A percentile compares a stretch with the other conserved stretches of the same genome.
Evolutionary conservation across 768 basidiomycete species (phyloP).

Genomic region (Russula olivacea): DNA sequence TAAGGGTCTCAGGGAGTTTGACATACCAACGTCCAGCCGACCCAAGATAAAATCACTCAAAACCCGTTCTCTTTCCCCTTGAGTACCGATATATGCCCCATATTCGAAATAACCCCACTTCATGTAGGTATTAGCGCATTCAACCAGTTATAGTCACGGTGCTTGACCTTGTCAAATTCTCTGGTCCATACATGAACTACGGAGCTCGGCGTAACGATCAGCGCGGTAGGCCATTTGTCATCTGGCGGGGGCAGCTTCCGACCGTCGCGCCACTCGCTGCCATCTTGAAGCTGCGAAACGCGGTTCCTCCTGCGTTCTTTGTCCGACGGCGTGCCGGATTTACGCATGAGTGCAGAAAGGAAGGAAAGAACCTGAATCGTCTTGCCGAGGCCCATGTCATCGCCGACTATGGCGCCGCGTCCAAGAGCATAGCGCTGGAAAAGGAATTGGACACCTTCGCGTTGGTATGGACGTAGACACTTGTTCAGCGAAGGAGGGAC

Average conservation of each 20-base stretch:
- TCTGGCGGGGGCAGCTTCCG: slow-evolving; percentile 60
- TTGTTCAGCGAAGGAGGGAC: slow-evolving; percentile 73
- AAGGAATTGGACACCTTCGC: slow-evolving; percentile 80
- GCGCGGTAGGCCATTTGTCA: slow-evolving; percentile 74
- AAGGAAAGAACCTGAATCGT: slow-evolving; percentile 92
- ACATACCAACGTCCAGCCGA: slow-evolving; percentile 75
- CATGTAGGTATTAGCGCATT: neutral
- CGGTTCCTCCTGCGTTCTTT: slow-evolving; percentile 56
- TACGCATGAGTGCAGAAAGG: slow-evolving; percentile 88
- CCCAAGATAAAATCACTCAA: slow-evolving; percentile 74
- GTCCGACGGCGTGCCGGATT: slow-evolving; percentile 61
- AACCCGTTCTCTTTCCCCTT: slow-evolving; percentile 48
- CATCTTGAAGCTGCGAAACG: slow-evolving; percentile 63
- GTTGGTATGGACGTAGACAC: slow-evolving; percentile 85
- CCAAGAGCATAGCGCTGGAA: slow-evolving; percentile 62
- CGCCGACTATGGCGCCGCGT: slow-evolving; percentile 80
- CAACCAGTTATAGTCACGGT: neutral
- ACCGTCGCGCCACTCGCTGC: slow-evolving; percentile 44
- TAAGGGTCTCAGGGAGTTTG: neutral
- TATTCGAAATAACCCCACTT: slow-evolving; percentile 97
- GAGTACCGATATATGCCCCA: slow-evolving; percentile 56
- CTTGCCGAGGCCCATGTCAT: slow-evolving; percentile 97
- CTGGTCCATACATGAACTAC: slow-evolving; percentile 87
- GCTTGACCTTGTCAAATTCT: slow-evolving; percentile 72
- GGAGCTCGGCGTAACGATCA: slow-evolving; percentile 82